Base-by-base conservation (phyloP, 2,329 filamentous ascomycete species). In the Sclerotinia borealis region DNA sequence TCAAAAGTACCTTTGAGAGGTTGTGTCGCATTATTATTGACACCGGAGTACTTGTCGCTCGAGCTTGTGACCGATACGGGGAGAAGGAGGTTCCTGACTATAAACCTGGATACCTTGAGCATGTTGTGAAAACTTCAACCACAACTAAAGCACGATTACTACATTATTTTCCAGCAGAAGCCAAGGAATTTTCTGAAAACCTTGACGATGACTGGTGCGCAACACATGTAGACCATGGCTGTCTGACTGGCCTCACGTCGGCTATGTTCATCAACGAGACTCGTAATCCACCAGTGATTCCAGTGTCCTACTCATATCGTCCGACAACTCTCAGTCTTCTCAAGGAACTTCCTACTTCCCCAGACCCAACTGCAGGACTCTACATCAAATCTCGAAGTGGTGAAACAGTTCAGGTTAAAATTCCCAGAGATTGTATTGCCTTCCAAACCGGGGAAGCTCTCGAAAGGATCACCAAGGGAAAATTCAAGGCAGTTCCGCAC, bases 371-470 rank as follows among this genome's bases (percentile, higher is more conserved):
- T 15, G 90, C 93, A 0, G 95, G 95, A 0, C 79, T 99, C n/a
- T 98, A 97, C 79, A 96, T 98, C 77, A 89, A 90, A 75, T 93
- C 92, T 36, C 88, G 95, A 50, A 85, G 86, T 0, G 92, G 91
- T 2, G 80, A 88, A 65, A 88, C 90, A 1, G 89, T 93, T n/a
- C 95, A 98, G 76, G 92, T 98, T 69, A 87, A 88, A 73, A 97
- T 99, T 68, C 95, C 93, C 1, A 83, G 87, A 48, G 92, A 96
- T 74, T 95, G 92, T 76, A 88, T 99, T 56, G 95, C 91, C 0
- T 99, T 99, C 75, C 93, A 99, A 80, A 99, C 93, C 0, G 95
- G 93, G 2, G 92, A 97, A 78, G 89, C 93, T 0, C 80, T 99
- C 58, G 89, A 98, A 77, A 82, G 91, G 64, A 97, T 99, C 74